Evolutionary conservation across 2,329 filamentous ascomycete species (phyloP).

Genomic region (Colletotrichum lini): DNA sequence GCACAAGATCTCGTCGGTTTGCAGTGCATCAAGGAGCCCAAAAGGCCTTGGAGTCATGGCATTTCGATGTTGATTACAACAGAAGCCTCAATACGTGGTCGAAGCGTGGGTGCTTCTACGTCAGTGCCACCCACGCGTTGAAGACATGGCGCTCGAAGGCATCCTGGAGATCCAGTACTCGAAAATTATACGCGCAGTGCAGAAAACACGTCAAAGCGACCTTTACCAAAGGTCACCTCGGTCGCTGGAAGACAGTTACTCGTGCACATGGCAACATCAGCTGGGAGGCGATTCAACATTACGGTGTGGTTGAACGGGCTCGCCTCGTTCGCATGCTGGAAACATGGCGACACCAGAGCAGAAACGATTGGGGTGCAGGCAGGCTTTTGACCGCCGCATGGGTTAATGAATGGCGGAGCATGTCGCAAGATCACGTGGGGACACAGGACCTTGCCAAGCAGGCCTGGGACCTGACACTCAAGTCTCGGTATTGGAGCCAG

Average conservation of each 20-base stretch:
- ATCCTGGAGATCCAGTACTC: conserved; percentile 32
- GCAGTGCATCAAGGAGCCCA: conserved; percentile 19
- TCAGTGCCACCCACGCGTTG: conserved; percentile 15
- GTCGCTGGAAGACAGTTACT: conserved; percentile 32
- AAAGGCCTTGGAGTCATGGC: conserved; percentile 24
- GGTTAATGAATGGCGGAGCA: conserved; percentile 41
- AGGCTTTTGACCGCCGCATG: conserved; percentile 36
- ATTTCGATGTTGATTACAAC: conserved; percentile 5
- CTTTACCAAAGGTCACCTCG: conserved; percentile 31
- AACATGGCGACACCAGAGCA: conserved; percentile 34
- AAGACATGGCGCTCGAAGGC: conserved; percentile 26
- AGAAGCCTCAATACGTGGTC: conserved; percentile 23
- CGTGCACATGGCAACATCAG: conserved; percentile 21
- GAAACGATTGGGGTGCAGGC: conserved; percentile 4
- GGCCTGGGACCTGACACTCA: conserved; percentile 28
- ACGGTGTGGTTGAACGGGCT: neutral
- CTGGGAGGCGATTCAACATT: conserved; percentile 21
- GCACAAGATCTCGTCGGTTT: conserved; percentile 16
- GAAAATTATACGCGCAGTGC: conserved; percentile 37
- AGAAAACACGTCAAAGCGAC: conserved; percentile 37
- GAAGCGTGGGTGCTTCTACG: conserved; percentile 29
- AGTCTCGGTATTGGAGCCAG: conserved; percentile 40
- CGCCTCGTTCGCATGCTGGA: conserved; percentile 19
- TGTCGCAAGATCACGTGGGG: conserved; percentile 19
- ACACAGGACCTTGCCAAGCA: conserved; percentile 8